A percentile compares a stretch with the other conserved stretches of the same genome.
Conservation (phyloP, 2,329 filamentous ascomycete species). For the Fusarium chuoi region DNA sequence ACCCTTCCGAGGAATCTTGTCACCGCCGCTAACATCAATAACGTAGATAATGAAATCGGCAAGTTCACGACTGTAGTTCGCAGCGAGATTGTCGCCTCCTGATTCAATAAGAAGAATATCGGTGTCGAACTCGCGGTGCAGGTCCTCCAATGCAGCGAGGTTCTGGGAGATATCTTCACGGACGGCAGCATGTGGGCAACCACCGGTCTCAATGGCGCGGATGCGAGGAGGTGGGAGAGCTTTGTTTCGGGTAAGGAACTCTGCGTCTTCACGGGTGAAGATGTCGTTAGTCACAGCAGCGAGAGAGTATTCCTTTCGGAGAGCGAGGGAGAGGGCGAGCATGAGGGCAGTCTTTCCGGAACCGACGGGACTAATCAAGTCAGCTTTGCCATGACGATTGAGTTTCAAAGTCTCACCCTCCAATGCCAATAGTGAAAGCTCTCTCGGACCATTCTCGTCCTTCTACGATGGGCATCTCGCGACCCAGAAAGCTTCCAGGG, state of each 20-base stretch:
- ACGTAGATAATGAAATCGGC: conserved; percentile 99
- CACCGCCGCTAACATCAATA: conserved; percentile 94
- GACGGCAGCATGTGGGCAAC: conserved; percentile 95
- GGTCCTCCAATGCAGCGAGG: conserved; percentile 88
- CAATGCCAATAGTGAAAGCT: conserved; percentile 97
- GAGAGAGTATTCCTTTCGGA: conserved; percentile 84
- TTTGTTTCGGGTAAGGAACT: conserved; percentile 89
- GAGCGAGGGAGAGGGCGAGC: conserved; percentile 87
- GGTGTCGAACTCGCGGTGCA: conserved; percentile 81
- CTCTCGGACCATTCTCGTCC: conserved; percentile 88
- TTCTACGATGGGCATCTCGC: conserved; percentile 94
- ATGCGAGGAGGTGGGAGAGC: conserved; percentile 87
- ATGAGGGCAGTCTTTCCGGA: conserved; percentile 98
- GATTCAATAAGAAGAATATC: conserved; percentile 94
- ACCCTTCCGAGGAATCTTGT: conserved; percentile 96
- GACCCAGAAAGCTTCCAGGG: conserved; percentile 86
- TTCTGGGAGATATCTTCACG: conserved; percentile 97
- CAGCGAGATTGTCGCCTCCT: conserved; percentile 95
- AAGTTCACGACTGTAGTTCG: conserved; percentile 94
- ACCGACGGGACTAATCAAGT: conserved; percentile 79
- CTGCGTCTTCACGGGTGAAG: conserved; percentile 97
- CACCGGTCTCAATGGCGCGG: conserved; percentile 95
- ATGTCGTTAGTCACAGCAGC: conserved; percentile 99
- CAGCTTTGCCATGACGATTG: neutral
- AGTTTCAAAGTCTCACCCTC: conserved; percentile 71